phyloP scores from a whole-genome alignment of 805 yeast species.

The Kockiozyma suomiensis region DNA sequence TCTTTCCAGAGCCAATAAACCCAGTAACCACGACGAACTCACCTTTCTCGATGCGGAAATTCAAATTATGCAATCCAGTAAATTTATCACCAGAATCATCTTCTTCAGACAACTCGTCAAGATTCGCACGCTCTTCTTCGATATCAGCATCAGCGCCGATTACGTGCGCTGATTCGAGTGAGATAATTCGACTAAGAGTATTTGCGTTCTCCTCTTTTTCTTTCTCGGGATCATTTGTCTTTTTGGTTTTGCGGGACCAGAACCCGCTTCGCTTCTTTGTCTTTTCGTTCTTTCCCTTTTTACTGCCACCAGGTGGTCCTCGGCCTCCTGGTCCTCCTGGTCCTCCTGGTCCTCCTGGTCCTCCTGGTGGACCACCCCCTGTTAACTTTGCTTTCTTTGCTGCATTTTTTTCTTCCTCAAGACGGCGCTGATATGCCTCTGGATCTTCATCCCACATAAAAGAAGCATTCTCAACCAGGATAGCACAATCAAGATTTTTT shows the following conservation, averaged over 20 bases:
- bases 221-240: slow-evolving; percentile 18
- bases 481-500: slow-evolving; percentile 47
- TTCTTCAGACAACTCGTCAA: slow-evolving; percentile 31
- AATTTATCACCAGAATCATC: slow-evolving; percentile 4
- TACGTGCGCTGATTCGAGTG: slow-evolving; percentile 38
- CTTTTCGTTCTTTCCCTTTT: neutral
- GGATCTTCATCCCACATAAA: slow-evolving; percentile 65
- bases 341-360: neutral
- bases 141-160: slow-evolving; percentile 3
- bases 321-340: neutral
- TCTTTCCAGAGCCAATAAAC: slow-evolving; percentile 78
- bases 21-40: slow-evolving; percentile 81
- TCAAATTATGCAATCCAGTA: slow-evolving; percentile 48
- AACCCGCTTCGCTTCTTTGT: neutral
- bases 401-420: neutral
- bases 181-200: slow-evolving; percentile 22
- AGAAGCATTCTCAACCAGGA: slow-evolving; percentile 54
- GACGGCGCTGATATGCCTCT: slow-evolving; percentile 42
- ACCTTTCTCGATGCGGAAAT: slow-evolving; percentile 58
- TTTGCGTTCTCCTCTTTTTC: slow-evolving; percentile 28
- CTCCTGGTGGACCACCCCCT: neutral
- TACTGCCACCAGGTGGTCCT: neutral
- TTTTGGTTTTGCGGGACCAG: slow-evolving; percentile 3
- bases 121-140: slow-evolving; percentile 36
- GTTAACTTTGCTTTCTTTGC: neutral